Evolutionary conservation across 441 rosid genomes (phyloP), one percentile per base, ranked within the genome.

Genomic region (Hura crepitans): DNA sequence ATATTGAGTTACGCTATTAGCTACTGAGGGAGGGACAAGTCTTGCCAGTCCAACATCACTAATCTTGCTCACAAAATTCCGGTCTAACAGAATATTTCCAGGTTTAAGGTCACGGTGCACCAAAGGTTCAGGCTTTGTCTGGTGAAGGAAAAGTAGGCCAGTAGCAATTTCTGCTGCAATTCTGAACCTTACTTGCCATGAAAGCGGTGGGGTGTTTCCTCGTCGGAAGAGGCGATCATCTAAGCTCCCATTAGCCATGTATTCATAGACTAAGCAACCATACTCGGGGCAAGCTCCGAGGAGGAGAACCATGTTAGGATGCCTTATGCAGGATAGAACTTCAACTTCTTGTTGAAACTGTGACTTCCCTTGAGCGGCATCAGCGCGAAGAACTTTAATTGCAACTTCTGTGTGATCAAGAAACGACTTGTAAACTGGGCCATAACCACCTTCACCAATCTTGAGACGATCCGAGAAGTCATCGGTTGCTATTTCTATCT

Each of bases 371-470:
- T 91, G 97, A 69, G 85, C 85, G 0, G 96, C 97, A 46, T 91
- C 98, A 31, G 95, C 86, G 28, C 91, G 83, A 33, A 93, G 81
- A 59, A 89, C 96, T 84, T 89, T 93, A 42, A 91, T 68, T 10
- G 98, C 96, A 30, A 89, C 96, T 1, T 85, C 80, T 3, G 98
- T 93, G 57, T 85, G 90, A 75, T 91, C 90, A 65, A 93, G 75
- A 37, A 70, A 58, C 53, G 89, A 77, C 71, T 68, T 81, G 81
- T 79, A 93, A 25, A 91, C 98, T 28, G 98, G 96, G 17, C 96
- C 96, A 65, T 91, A 91, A 43, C 98, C 98, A 51, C 98, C 97
- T 86, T 88, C 98, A 39, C 98, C 98, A 8, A 93, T 81, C 84
- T 88, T 91, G 53, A 79, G 87, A 20, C 84, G 72, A 5, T 49